These are phyloP conservation scores for Fusarium nelsonii DNA, from an alignment of 2,329 filamentous ascomycete genomes.

Conservation along the genomic window DNA sequence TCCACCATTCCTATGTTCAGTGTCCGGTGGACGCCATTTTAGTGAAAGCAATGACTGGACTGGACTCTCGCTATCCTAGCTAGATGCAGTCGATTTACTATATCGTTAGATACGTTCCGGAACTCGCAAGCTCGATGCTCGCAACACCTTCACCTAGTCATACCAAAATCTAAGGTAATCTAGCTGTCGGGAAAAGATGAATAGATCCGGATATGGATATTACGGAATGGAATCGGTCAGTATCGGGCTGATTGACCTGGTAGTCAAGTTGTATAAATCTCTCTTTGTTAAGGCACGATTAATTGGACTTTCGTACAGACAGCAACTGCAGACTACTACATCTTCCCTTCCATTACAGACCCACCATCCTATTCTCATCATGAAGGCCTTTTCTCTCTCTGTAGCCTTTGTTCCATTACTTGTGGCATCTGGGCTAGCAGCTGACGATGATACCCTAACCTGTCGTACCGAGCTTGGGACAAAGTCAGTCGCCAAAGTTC, in stretches of 20 bases:
- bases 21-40: not conserved
- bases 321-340: not conserved
- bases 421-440: not conserved
- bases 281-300: too few relatives aligned
- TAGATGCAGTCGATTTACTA: not conserved
- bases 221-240: not conserved
- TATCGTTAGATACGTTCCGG: not conserved
- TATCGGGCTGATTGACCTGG: accelerated
- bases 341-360: too few relatives aligned
- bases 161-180: not conserved
- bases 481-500: not conserved
- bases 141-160: not conserved
- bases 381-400: slow-evolving; percentile 4
- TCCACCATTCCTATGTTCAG: not conserved
- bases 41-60: not conserved
- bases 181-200: not conserved
- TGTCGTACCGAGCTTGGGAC: slow-evolving; percentile 20
- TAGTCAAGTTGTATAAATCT: not conserved
- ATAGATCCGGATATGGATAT: not conserved
- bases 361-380: not conserved
- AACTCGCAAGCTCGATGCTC: not conserved
- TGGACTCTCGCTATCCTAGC: not conserved
- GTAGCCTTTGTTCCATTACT: not conserved
- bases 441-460: not conserved
- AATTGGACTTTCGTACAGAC: not conserved